Percentiles rank a stretch among this genome's conserved stretches.
Evolutionary conservation across 129 eudicot genomes (phyloP).

Genomic region (Flaveria robusta): DNA sequence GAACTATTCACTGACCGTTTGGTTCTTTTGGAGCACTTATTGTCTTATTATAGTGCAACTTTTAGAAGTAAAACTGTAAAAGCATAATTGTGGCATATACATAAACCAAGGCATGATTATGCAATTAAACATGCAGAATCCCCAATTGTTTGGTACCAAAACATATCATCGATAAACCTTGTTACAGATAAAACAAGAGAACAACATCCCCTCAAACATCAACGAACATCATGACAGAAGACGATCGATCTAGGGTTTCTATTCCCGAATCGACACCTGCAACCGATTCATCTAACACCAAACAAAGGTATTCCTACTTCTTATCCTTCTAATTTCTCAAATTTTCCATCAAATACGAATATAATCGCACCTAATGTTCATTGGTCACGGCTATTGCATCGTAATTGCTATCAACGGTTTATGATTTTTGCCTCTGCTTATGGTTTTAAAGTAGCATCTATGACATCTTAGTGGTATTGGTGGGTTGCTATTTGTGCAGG

Average conservation of each 20-base stretch:
- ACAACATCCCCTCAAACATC: background rate
- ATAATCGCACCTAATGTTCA: background rate
- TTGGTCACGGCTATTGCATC: background rate
- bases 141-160: constrained; percentile 8
- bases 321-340: background rate
- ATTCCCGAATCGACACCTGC: constrained; percentile 35
- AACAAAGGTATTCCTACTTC: constrained; percentile 59
- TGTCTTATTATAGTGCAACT: no score
- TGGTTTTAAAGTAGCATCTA: constrained; percentile 1
- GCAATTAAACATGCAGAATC: background rate
- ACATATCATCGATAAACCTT: constrained; percentile 10
- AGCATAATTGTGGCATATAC: background rate
- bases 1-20: no score
- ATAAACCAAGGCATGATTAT: constrained; percentile 4
- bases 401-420: constrained; percentile 5
- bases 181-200: constrained; percentile 7
- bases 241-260: constrained; percentile 58
- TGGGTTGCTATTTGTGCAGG: constrained; percentile 40
- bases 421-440: constrained; percentile 10
- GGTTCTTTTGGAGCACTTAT: no score
- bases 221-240: constrained; percentile 44
- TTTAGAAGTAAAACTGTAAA: background rate
- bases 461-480: background rate
- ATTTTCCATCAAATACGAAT: background rate
- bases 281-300: constrained; percentile 44